Percentiles rank a stretch among this genome's conserved stretches.
These are phyloP conservation scores for Beauveria sp. DNA, from an alignment of 2,329 filamentous ascomycete genomes.

Conservation along the genomic window DNA sequence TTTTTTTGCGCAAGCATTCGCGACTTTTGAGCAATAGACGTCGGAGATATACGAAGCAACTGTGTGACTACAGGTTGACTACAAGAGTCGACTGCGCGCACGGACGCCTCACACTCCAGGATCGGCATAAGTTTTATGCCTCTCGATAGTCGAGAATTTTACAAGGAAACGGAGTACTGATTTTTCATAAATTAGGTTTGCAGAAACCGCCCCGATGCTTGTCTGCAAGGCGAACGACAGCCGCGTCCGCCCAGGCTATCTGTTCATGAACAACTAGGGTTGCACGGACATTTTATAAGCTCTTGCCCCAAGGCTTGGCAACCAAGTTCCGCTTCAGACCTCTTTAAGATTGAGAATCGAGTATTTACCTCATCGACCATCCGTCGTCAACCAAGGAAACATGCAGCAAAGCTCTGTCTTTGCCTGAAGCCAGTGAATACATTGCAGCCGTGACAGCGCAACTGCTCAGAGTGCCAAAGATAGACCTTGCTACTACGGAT, in stretches of 20 bases:
- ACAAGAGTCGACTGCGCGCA: background rate
- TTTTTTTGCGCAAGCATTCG: background rate
- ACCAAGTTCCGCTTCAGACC: background rate
- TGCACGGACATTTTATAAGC: background rate
- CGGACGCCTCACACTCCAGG: background rate
- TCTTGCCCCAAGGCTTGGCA: background rate
- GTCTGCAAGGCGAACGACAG: background rate
- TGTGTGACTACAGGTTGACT: no score
- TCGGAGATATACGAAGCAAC: no score
- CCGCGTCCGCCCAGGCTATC: background rate
- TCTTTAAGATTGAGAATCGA: no score
- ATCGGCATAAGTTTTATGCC: background rate
- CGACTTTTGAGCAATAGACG: background rate
- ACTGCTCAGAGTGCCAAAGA: background rate
- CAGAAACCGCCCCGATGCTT: background rate
- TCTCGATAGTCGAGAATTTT: no score
- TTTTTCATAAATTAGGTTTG: background rate
- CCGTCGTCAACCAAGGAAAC: background rate
- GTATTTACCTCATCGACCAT: no score
- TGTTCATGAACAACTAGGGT: background rate
- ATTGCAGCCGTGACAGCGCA: background rate
- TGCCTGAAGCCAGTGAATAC: background rate
- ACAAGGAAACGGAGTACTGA: no score
- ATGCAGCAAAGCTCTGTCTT: background rate
- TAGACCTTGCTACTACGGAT: no score